A percentile compares a stretch with the other conserved stretches of the same genome.
phyloP scores from a whole-genome alignment of 2,329 filamentous ascomycete genomes.

The Diaporthe destruens region DNA sequence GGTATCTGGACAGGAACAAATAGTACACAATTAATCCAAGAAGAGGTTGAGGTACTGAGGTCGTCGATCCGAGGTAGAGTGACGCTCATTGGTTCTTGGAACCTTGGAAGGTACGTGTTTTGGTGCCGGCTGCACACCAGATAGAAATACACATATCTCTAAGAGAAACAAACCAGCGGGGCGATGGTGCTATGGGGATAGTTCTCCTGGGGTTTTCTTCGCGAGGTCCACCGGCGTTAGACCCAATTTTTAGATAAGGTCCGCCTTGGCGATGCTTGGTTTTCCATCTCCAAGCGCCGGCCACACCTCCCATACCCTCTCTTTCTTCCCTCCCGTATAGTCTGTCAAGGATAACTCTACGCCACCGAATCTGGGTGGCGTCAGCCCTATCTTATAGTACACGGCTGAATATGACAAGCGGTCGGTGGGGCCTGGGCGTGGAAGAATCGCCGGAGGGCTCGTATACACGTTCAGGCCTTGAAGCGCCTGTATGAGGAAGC shows the following conservation, averaged over 20 bases:
- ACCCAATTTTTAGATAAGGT: conserved; percentile 32
- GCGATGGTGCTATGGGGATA: conserved; percentile 17
- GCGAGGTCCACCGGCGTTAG: not conserved
- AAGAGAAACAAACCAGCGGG: conserved; percentile 27
- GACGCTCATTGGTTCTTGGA: not conserved
- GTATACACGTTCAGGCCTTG: not conserved
- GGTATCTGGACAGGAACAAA: not conserved
- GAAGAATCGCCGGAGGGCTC: not conserved
- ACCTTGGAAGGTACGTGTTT: not conserved
- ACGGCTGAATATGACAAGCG: conserved; percentile 16
- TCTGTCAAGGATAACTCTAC: not conserved
- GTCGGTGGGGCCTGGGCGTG: not conserved
- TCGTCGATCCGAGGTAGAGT: not conserved
- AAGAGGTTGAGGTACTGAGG: not conserved
- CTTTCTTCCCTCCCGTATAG: not conserved
- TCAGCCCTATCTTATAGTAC: conserved; percentile 1
- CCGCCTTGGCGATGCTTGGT: conserved; percentile 33
- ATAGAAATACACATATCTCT: conserved; percentile 11
- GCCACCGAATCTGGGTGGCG: not conserved
- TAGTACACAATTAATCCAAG: not conserved
- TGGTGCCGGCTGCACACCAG: not conserved
- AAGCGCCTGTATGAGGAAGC: not conserved
- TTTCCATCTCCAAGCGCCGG: conserved; percentile 1
- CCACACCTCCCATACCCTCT: conserved; percentile 5
- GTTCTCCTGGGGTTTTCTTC: not conserved